Percentiles rank a stretch among this genome's conserved stretches.
These are phyloP conservation scores for Pestalotiopsis sp. DNA, from an alignment of 2,329 filamentous ascomycete genomes.

Conservation along the genomic window DNA sequence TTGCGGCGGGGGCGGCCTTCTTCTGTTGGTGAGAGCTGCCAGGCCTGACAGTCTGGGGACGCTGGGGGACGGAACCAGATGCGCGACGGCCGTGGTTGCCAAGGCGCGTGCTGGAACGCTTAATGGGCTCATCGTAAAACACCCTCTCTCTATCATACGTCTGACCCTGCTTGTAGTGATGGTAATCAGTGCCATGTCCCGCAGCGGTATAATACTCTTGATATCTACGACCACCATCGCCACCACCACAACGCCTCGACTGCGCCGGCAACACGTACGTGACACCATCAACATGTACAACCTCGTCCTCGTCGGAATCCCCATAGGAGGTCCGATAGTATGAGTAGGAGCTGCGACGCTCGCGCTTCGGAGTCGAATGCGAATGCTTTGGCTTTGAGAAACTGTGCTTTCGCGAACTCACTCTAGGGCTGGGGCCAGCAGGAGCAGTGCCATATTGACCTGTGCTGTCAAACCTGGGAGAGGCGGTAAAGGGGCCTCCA, in stretches of 20 bases:
- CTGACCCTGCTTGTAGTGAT: slow-evolving; percentile 55
- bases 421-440: slow-evolving; percentile 52
- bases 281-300: slow-evolving; percentile 55
- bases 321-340: slow-evolving; percentile 63
- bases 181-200: slow-evolving; percentile 62
- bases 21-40: slow-evolving; percentile 44
- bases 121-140: slow-evolving; percentile 41
- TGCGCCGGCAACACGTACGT: slow-evolving; percentile 56
- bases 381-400: slow-evolving; percentile 37
- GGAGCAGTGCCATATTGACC: slow-evolving; percentile 60
- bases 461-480: slow-evolving; percentile 64
- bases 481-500: slow-evolving; percentile 47
- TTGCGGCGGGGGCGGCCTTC: slow-evolving; percentile 31
- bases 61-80: slow-evolving; percentile 42
- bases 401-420: slow-evolving; percentile 53
- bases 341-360: slow-evolving; percentile 60
- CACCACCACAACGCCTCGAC: slow-evolving; percentile 34
- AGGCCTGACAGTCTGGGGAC: slow-evolving; percentile 56
- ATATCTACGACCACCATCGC: slow-evolving; percentile 29
- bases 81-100: slow-evolving; percentile 44
- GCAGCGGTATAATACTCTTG: slow-evolving; percentile 45
- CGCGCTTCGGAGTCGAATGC: slow-evolving; percentile 47
- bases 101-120: slow-evolving; percentile 42
- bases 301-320: slow-evolving; percentile 68
- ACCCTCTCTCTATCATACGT: slow-evolving; percentile 41